Conservation (phyloP, 805 yeast species). For the Osmozyma mogii region DNA sequence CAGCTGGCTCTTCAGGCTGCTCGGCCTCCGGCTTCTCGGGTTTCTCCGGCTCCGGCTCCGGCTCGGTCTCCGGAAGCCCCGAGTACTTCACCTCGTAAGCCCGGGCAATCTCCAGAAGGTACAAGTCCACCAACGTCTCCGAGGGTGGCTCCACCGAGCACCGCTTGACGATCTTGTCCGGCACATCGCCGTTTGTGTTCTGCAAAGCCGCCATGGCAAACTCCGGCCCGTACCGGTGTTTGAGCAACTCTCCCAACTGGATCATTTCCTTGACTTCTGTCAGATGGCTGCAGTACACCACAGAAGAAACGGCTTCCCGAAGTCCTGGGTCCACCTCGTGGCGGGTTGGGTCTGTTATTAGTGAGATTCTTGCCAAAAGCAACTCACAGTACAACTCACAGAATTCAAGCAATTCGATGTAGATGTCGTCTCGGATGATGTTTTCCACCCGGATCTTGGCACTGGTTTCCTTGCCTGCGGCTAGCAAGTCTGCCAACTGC, state of each 20-base stretch:
- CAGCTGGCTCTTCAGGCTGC: constrained; percentile 19
- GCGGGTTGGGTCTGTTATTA: constrained; percentile 40
- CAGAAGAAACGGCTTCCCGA: constrained; percentile 64
- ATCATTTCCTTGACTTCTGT: constrained; percentile 70
- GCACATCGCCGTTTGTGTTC: constrained; percentile 43
- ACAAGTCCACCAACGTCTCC: constrained; percentile 55
- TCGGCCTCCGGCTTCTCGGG: constrained; percentile 7
- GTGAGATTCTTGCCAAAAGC: constrained; percentile 62
- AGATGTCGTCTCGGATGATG: constrained; percentile 73
- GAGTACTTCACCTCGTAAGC: constrained; percentile 74
- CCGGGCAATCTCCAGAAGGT: constrained; percentile 70
- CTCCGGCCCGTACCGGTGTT: constrained; percentile 60
- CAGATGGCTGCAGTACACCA: constrained; percentile 62
- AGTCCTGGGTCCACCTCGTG: constrained; percentile 50
- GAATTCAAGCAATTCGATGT: constrained; percentile 69
- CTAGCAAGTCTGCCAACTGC: constrained; percentile 59
- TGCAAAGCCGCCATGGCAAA: constrained; percentile 50
- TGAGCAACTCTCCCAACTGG: constrained; percentile 53
- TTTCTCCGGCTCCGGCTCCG: constrained; percentile 12
- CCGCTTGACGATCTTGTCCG: constrained; percentile 56
- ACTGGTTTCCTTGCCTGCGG: constrained; percentile 67
- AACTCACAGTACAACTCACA: constrained; percentile 79
- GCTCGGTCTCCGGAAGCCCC: constrained; percentile 30
- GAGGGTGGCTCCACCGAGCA: constrained; percentile 64
- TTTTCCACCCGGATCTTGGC: constrained; percentile 81